Conservation (phyloP, 257 asterid species). For the Coffea canephora region DNA sequence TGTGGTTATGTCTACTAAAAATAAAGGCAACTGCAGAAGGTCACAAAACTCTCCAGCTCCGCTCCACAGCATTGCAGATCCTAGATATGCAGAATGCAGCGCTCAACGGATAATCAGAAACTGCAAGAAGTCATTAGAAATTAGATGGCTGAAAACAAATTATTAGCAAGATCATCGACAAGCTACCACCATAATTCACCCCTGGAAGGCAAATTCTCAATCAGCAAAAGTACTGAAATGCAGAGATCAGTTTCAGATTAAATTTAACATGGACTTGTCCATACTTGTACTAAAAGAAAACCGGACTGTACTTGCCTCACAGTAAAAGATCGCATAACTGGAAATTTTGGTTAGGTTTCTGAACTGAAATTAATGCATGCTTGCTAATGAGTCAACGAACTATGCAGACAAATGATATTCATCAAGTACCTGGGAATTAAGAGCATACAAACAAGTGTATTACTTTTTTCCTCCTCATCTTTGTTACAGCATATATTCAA, state of each 20-base stretch:
- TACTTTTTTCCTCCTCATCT: not conserved
- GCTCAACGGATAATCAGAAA: slow-evolving; percentile 79
- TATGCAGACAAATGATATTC: not conserved
- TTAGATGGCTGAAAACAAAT: slow-evolving; percentile 7
- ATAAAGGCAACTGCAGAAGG: not conserved
- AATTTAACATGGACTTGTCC: not conserved
- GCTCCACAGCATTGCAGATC: slow-evolving; percentile 66
- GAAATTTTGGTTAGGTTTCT: too few species aligned
- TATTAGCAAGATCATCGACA: not conserved
- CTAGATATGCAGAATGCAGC: slow-evolving; percentile 87
- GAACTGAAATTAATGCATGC: not conserved
- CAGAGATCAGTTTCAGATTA: not conserved
- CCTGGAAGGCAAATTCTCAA: not conserved
- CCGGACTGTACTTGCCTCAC: not conserved
- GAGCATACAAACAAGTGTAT: not conserved
- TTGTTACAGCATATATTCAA: not conserved
- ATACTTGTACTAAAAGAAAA: not conserved
- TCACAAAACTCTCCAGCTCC: slow-evolving; percentile 72
- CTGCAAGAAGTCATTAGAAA: slow-evolving; percentile 42
- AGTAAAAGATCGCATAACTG: not conserved
- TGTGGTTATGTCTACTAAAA: not conserved
- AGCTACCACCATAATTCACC: not conserved
- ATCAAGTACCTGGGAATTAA: not conserved
- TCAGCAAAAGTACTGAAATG: not conserved
- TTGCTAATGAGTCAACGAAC: not conserved